These are phyloP conservation scores for Blastocystis sp. DNA, from an alignment of 352 stramenopile species.

Conservation along the genomic window DNA sequence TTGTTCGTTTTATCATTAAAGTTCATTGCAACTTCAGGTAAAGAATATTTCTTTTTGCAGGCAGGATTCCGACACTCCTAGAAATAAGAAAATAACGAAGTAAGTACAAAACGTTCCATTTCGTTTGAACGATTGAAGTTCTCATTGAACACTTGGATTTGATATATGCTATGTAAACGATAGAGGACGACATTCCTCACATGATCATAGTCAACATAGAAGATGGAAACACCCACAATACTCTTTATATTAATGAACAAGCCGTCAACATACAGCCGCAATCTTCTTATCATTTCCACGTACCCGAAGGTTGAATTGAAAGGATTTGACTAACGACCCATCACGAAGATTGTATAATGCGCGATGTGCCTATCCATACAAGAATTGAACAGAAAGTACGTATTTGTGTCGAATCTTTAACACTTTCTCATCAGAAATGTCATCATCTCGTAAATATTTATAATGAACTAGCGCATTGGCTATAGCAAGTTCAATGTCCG, in stretches of 20 bases:
- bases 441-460: conserved; percentile 52
- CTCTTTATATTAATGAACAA: neutral
- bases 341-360: conserved; percentile 13
- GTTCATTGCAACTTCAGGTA: neutral
- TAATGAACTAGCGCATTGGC: conserved; percentile 21
- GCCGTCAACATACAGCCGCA: neutral
- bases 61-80: conserved; percentile 30
- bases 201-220: conserved; percentile 55
- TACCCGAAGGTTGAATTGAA: neutral
- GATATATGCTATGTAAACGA: conserved; percentile 42
- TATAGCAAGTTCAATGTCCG: conserved; percentile 51
- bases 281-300: conserved; percentile 1
- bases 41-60: conserved; percentile 11
- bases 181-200: conserved; percentile 32
- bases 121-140: neutral
- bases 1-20: conserved; percentile 2
- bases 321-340: neutral
- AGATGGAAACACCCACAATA: neutral
- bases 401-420: conserved; percentile 31
- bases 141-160: conserved; percentile 44
- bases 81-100: neutral
- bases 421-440: neutral
- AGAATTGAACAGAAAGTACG: neutral
- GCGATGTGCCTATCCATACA: conserved; percentile 17
- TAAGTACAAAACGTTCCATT: conserved; percentile 15